Percentiles rank a stretch among this genome's conserved stretches.
phyloP scores from a whole-genome alignment of 306 rosid genomes.

The Biancaea sappan region DNA sequence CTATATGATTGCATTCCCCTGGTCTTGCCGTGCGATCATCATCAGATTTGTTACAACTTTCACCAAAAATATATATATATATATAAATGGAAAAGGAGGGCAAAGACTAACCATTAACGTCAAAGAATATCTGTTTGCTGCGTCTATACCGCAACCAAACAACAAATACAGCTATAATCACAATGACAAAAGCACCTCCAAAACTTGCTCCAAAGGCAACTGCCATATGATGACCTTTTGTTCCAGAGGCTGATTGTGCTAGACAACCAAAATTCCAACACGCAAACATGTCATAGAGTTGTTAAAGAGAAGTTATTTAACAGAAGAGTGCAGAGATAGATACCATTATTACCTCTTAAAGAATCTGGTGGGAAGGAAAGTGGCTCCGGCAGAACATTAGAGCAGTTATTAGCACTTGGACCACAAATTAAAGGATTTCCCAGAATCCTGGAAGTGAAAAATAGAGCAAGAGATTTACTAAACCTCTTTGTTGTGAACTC shows the following conservation, averaged over 20 bases:
- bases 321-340: slow-evolving; percentile 1
- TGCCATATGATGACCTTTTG: slow-evolving; percentile 63
- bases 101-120: slow-evolving; percentile 72
- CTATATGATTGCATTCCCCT: not conserved
- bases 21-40: not conserved
- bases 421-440: slow-evolving; percentile 96
- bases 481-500: slow-evolving; percentile 11
- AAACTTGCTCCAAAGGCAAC: slow-evolving; percentile 90
- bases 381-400: slow-evolving; percentile 87
- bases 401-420: slow-evolving; percentile 76
- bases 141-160: slow-evolving; percentile 93
- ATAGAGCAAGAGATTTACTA: slow-evolving; percentile 18
- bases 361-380: slow-evolving; percentile 82
- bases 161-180: slow-evolving; percentile 57
- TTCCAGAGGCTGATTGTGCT: slow-evolving; percentile 62
- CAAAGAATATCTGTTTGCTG: slow-evolving; percentile 95
- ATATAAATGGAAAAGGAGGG: not conserved
- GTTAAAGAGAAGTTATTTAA: not conserved
- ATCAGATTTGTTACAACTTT: not conserved
- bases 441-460: slow-evolving; percentile 59
- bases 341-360: slow-evolving; percentile 56
- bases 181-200: slow-evolving; percentile 63
- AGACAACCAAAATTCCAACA: slow-evolving; percentile 40
- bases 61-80: no score
- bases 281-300: slow-evolving; percentile 29